A percentile compares a stretch with the other conserved stretches of the same genome.
Evolutionary conservation across 805 yeast species (phyloP).

Genomic region (Schwanniomyces yamadae): DNA sequence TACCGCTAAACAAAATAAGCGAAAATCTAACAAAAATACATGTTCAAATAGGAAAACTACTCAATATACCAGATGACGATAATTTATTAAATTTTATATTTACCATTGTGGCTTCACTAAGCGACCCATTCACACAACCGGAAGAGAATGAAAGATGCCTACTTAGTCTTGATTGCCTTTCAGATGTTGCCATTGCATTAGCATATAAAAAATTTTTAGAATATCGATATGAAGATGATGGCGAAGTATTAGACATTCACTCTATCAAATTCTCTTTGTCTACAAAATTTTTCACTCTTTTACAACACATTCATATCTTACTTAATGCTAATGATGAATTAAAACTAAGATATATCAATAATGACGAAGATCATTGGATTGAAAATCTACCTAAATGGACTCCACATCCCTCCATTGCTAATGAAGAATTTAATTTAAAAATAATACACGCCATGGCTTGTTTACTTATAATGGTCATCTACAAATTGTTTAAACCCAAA

Average conservation of each 20-base stretch:
- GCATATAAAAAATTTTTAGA: conserved; percentile 14
- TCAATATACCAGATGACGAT: conserved; percentile 16
- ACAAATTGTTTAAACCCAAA: conserved; percentile 29
- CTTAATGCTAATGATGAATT: conserved; percentile 46
- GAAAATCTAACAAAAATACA: conserved; percentile 14
- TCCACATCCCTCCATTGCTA: conserved; percentile 14
- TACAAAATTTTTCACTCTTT: conserved; percentile 33
- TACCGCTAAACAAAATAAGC: conserved; percentile 11
- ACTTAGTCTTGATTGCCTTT: conserved; percentile 55
- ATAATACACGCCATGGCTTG: conserved; percentile 31
- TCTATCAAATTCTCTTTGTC: conserved; percentile 36
- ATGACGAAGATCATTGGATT: conserved; percentile 31
- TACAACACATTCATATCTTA: conserved; percentile 32
- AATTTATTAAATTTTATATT: conserved; percentile 15
- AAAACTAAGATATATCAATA: conserved; percentile 38
- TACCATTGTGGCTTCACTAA: conserved; percentile 20
- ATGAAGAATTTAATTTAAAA: conserved; percentile 22
- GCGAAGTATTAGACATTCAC: conserved; percentile 16
- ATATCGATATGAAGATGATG: conserved; percentile 6
- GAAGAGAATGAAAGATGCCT: conserved; percentile 53
- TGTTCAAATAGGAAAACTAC: conserved; percentile 11
- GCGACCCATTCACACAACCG: conserved; percentile 73
- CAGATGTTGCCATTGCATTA: conserved; percentile 51
- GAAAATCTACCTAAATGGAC: conserved; percentile 27
- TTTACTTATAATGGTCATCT: conserved; percentile 30